Conservation (phyloP, 345 rosid genomes). For the Linum tenue region DNA sequence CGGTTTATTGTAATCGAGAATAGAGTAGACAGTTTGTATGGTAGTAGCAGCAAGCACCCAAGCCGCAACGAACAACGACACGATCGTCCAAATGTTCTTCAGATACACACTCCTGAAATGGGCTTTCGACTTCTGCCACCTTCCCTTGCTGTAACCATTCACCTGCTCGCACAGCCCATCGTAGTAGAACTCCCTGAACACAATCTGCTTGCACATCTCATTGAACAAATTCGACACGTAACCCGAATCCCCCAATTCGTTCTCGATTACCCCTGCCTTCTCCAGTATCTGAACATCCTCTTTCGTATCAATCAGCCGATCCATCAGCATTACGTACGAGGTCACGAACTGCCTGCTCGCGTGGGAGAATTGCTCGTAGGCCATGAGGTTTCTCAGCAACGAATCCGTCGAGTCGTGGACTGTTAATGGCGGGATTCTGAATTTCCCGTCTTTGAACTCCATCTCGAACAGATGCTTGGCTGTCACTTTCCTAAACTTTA, state of each 20-base stretch:
- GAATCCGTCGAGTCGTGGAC: not conserved
- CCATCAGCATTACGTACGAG: slow-evolving; percentile 2
- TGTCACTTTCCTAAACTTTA: not conserved
- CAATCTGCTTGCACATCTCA: not conserved
- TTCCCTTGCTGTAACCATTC: not conserved
- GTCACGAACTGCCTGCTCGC: not conserved
- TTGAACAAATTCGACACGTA: not conserved
- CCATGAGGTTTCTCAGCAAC: not conserved
- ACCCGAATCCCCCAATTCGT: not conserved
- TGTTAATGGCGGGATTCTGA: not conserved
- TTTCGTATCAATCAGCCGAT: not conserved
- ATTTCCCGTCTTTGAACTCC: not conserved
- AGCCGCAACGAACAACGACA: not conserved
- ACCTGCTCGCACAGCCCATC: not conserved
- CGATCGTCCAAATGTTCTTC: not conserved
- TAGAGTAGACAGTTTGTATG: not conserved
- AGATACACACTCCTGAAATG: not conserved
- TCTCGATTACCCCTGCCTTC: not conserved
- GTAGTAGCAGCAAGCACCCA: not conserved
- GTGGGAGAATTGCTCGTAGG: not conserved
- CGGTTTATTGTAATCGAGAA: not conserved
- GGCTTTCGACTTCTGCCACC: not conserved
- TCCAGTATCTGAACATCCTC: slow-evolving; percentile 3
- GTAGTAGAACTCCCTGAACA: not conserved
- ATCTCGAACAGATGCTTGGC: not conserved